A percentile compares a stretch with the other conserved stretches of the same genome.
Conservation (phyloP, 2,329 filamentous ascomycete species). For the Teratosphaeria destructans region DNA sequence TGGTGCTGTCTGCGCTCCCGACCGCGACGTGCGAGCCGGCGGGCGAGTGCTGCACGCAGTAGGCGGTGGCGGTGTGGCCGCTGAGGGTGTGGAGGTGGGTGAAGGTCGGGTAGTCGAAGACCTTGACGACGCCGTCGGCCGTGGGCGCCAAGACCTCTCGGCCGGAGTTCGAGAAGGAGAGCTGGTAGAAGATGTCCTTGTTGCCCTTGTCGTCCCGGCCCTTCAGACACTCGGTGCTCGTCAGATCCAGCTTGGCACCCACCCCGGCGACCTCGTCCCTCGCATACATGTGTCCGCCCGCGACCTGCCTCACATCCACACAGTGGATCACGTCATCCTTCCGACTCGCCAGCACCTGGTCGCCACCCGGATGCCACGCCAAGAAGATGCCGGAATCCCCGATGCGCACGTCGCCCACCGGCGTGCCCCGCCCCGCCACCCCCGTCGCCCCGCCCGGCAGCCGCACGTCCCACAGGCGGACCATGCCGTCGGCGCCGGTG, state of each 20-base stretch:
- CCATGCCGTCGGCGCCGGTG: constrained; percentile 61
- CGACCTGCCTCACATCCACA: constrained; percentile 14
- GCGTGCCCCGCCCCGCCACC: constrained; percentile 15
- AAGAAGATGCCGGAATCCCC: constrained; percentile 33
- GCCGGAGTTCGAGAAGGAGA: constrained; percentile 64
- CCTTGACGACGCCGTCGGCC: constrained; percentile 58
- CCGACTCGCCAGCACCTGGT: constrained; percentile 59
- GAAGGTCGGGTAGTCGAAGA: constrained; percentile 57
- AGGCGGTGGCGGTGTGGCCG: constrained; percentile 63
- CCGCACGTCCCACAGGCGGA: constrained; percentile 72
- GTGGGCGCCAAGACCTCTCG: constrained; percentile 61
- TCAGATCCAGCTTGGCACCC: background rate
- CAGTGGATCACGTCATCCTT: constrained; percentile 44
- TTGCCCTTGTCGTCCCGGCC: background rate
- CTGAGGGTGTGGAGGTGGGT: constrained; percentile 48
- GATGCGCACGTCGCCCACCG: constrained; percentile 50
- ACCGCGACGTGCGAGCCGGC: constrained; percentile 62
- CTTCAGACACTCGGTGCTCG: background rate
- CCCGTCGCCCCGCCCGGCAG: constrained; percentile 37
- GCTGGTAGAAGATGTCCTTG: constrained; percentile 49
- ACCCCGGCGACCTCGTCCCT: background rate
- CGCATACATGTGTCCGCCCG: no score
- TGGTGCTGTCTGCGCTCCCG: constrained; percentile 64
- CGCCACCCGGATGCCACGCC: constrained; percentile 63
- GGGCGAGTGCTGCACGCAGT: constrained; percentile 59